These are phyloP conservation scores for Fusarium virguliforme DNA, from an alignment of 2,329 filamentous ascomycete species.

Conservation along the genomic window DNA sequence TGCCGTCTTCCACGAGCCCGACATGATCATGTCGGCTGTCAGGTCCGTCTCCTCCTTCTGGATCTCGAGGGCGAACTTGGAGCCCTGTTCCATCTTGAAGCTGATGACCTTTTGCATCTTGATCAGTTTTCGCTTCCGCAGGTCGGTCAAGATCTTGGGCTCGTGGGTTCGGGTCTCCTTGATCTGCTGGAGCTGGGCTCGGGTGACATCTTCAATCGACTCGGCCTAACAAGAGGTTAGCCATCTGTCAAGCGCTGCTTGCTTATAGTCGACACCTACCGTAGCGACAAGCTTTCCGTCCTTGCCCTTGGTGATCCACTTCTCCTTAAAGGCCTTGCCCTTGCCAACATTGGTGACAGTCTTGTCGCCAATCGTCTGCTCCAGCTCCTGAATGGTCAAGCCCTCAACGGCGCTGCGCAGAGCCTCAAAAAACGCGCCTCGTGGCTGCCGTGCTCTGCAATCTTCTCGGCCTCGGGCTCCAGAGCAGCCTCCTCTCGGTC, in stretches of 20 bases:
- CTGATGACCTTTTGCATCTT: constrained; percentile 86
- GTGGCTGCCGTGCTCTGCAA: constrained; percentile 83
- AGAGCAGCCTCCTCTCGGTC: constrained; percentile 84
- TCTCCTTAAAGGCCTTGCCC: constrained; percentile 91
- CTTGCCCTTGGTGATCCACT: constrained; percentile 77
- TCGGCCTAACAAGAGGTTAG: constrained; percentile 66
- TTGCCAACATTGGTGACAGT: constrained; percentile 87
- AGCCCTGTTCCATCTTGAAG: constrained; percentile 88
- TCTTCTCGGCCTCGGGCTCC: constrained; percentile 81
- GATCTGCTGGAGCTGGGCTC: constrained; percentile 82
- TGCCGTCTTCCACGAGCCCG: constrained; percentile 91
- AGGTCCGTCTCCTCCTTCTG: constrained; percentile 95
- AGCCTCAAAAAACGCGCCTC: constrained; percentile 86
- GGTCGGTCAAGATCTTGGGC: constrained; percentile 81
- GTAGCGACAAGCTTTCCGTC: constrained; percentile 70
- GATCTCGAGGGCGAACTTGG: constrained; percentile 91
- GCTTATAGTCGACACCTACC: constrained; percentile 56
- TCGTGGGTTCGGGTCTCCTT: constrained; percentile 81
- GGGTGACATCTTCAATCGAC: constrained; percentile 84
- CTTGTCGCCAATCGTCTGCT: constrained; percentile 80
- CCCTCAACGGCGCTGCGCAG: constrained; percentile 82
- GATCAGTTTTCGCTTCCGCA: constrained; percentile 94
- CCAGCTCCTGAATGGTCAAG: constrained; percentile 83
- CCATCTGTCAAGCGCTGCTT: background rate
- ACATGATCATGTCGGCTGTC: constrained; percentile 91